A percentile compares a stretch with the other conserved stretches of the same genome.
Evolutionary conservation across 495 filamentous ascomycete genomes (phyloP).

Genomic region (Penicillium pulvis): DNA sequence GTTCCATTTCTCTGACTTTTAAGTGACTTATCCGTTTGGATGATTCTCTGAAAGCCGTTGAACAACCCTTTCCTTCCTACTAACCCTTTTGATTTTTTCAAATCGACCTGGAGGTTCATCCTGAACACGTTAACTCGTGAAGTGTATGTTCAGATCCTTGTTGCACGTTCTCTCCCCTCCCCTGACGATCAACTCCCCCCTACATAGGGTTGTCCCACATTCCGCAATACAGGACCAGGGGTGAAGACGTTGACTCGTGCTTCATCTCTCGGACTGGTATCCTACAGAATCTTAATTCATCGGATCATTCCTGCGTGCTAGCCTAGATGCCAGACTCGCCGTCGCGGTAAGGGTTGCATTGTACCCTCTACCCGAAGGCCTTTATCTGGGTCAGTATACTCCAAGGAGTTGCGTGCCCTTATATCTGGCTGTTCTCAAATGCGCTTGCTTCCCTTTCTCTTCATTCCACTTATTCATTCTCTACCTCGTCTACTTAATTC

Average conservation of each 20-base stretch:
- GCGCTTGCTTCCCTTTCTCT: conserved; percentile 19
- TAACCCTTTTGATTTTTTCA: conserved; percentile 19
- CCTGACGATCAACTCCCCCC: conserved; percentile 49
- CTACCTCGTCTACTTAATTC: conserved; percentile 11
- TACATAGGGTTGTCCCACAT: conserved; percentile 56
- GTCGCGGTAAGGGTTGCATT: conserved; percentile 68
- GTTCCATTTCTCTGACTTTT: conserved; percentile 14
- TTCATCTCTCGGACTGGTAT: conserved; percentile 57
- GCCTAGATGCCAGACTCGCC: conserved; percentile 58
- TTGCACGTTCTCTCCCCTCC: conserved; percentile 34
- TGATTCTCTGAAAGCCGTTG: conserved; percentile 23
- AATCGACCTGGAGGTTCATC: conserved; percentile 23
- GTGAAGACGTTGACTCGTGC: conserved; percentile 75
- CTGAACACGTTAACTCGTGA: conserved; percentile 36
- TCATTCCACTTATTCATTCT: conserved; percentile 17
- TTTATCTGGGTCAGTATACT: conserved; percentile 51
- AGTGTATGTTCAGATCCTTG: conserved; percentile 39
- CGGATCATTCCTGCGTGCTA: conserved; percentile 55
- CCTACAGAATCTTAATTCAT: conserved; percentile 40
- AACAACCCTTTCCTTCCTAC: conserved; percentile 12
- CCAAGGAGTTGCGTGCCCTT: conserved; percentile 26
- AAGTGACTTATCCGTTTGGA: conserved; percentile 18
- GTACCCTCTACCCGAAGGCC: conserved; percentile 52
- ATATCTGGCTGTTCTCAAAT: conserved; percentile 28
- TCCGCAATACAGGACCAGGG: conserved; percentile 55